Evolutionary conservation across 306 rosid genomes (phyloP).

Genomic region (Glycine tomentella): DNA sequence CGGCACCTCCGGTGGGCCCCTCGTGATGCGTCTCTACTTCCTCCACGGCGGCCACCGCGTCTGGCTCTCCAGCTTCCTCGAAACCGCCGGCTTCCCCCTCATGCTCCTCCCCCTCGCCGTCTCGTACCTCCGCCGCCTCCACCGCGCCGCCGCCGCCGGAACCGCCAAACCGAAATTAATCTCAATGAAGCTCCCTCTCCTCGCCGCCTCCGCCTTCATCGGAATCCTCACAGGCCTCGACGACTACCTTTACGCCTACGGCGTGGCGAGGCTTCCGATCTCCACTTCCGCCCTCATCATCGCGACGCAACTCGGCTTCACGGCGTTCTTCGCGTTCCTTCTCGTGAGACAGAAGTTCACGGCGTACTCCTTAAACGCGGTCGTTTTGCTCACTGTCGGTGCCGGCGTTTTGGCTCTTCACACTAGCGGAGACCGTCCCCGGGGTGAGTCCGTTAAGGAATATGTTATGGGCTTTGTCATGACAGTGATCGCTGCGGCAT

Average conservation of each 20-base stretch:
- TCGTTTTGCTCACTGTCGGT: slow-evolving; percentile 67
- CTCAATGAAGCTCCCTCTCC: slow-evolving; percentile 55
- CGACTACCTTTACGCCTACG: slow-evolving; percentile 73
- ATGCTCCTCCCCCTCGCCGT: slow-evolving; percentile 57
- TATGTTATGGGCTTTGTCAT: slow-evolving; percentile 65
- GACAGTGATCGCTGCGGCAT: slow-evolving; percentile 64
- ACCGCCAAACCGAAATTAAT: neutral
- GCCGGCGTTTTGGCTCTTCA: slow-evolving; percentile 74
- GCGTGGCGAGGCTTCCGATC: slow-evolving; percentile 66
- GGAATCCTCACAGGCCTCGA: slow-evolving; percentile 72
- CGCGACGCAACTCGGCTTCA: slow-evolving; percentile 77
- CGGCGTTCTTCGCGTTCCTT: slow-evolving; percentile 60
- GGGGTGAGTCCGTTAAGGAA: slow-evolving; percentile 63
- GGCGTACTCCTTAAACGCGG: slow-evolving; percentile 61
- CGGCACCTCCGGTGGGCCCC: slow-evolving; percentile 73
- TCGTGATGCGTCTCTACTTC: slow-evolving; percentile 77
- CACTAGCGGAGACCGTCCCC: slow-evolving; percentile 67
- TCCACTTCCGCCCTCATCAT: slow-evolving; percentile 71
- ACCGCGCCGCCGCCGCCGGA: neutral
- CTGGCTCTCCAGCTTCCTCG: slow-evolving; percentile 73
- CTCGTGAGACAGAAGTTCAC: slow-evolving; percentile 72
- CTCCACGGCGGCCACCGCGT: slow-evolving; percentile 76
- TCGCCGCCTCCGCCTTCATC: slow-evolving; percentile 53
- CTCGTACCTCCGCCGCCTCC: slow-evolving; percentile 58
- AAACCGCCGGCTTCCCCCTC: slow-evolving; percentile 78